These are phyloP conservation scores for Oryza officinalis DNA, from an alignment of 176 grass and related monocot species.

Conservation along the genomic window DNA sequence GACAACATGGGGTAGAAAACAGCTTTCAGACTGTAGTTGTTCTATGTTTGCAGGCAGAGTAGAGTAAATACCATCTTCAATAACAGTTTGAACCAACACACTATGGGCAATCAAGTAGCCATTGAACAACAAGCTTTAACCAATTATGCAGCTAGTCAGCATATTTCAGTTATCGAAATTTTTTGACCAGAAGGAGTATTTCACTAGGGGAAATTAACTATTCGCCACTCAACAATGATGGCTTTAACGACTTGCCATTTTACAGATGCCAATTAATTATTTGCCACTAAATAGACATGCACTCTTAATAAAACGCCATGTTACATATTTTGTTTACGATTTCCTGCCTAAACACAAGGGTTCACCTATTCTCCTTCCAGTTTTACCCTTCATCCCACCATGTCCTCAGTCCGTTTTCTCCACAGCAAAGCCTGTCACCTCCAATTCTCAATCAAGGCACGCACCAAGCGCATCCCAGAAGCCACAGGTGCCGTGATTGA, in stretches of 20 bases:
- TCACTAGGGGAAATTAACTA: neutral
- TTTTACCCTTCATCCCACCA: neutral
- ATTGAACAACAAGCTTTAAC: neutral
- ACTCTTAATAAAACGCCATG: neutral
- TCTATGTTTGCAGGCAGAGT: neutral
- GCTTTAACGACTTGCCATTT: neutral
- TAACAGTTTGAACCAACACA: neutral
- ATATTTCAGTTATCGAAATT: constrained; percentile 1
- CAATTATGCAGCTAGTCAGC: neutral
- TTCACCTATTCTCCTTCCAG: neutral
- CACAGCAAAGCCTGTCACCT: neutral
- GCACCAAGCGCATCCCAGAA: neutral
- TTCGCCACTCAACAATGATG: neutral
- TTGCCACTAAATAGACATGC: neutral
- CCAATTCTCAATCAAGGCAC: neutral
- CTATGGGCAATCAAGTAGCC: neutral
- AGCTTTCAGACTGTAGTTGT: neutral
- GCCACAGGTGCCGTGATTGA: neutral
- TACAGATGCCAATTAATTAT: neutral
- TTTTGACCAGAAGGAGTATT: neutral
- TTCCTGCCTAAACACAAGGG: neutral
- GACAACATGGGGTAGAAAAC: neutral
- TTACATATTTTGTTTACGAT: neutral
- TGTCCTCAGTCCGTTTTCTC: neutral
- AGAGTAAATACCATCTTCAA: neutral